Base-by-base conservation (phyloP, 805 yeast genomes). In the Pichia membranifaciens region DNA sequence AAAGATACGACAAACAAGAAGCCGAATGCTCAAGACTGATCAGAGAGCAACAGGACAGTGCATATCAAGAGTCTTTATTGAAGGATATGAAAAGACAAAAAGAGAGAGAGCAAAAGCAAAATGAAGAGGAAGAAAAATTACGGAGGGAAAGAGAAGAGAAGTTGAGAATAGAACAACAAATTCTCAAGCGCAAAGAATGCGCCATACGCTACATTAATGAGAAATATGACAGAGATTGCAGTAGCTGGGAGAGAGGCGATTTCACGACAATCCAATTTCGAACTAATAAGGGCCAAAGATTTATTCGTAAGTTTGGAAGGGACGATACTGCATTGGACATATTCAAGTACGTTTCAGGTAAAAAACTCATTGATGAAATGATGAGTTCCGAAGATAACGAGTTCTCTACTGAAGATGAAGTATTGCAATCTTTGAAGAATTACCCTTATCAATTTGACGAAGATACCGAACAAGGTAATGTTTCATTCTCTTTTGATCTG, bases 11-110 rank as follows among this genome's bases (percentile, higher is more conserved):
- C 56, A 73, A 74, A 43, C 73, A 79, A 48, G 87, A 84, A 49
- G 66, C 79, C 43, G 76, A 75, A 38, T 62, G 74, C 51, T 72
- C 82, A 32, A 78, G 88, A 57, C 66, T 75, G 25, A 65, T 85
- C 17, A 74, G 79, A 53, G 74, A 77, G 54, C 73, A 78, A 52
- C 93, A 85, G 61, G 88, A 84, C 54, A 66, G 69, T 42, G 87
- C 87, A 17, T 86, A 79, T 57, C 73, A 78, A 53, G 75, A 72
- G 51, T 79, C 88, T 0, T 65, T 85, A 43, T 65, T 73, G 32
- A 70, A 68, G 41, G 93, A 86, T 62, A 72, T 68, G 53, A 54
- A 71, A 37, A 80, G 82, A 56, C 76, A 75, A 57, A 64, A 70
- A 35, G 68, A 74, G 50, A 75, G 72, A 52, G 59, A 64, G 41